Percentiles rank a stretch among this genome's conserved stretches.
Evolutionary conservation across 1,284 basidiomycete species (phyloP).

Genomic region (Megacollybia platyphylla): DNA sequence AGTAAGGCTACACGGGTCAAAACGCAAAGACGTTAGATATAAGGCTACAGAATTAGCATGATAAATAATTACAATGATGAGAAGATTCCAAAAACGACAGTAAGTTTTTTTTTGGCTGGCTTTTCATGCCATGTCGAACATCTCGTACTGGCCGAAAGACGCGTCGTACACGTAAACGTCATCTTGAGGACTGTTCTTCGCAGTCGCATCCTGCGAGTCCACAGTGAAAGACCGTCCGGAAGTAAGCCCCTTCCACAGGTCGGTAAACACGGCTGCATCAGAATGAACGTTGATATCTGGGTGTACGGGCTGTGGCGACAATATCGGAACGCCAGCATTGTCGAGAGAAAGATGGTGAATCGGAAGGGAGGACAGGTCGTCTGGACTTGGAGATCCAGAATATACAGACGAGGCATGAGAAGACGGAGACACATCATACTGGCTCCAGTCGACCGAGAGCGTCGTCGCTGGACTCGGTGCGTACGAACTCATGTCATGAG

Average conservation of each 20-base stretch:
- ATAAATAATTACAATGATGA: no score
- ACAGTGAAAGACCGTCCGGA: constrained; percentile 5
- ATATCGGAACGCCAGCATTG: constrained; percentile 18
- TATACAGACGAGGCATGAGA: constrained; percentile 28
- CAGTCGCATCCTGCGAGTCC: background rate
- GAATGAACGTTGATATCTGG: constrained; percentile 2
- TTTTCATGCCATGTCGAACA: no score
- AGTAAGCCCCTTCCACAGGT: constrained; percentile 6
- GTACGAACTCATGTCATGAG: constrained; percentile 10
- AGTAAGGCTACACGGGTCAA: no score
- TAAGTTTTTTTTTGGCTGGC: no score
- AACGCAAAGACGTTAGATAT: no score
- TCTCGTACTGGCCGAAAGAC: no score
- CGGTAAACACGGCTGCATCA: constrained; percentile 3
- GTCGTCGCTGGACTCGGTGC: constrained; percentile 13
- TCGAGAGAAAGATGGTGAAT: background rate
- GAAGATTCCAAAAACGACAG: no score
- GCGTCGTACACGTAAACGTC: no score
- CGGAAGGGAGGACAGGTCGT: background rate
- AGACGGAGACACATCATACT: constrained; percentile 10
- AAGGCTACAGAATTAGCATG: no score
- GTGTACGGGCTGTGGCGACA: constrained; percentile 16
- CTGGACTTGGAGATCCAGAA: constrained; percentile 25
- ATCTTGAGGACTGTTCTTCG: no score
- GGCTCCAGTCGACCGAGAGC: constrained; percentile 10